Percentiles rank a stretch among this genome's conserved stretches.
phyloP scores from a whole-genome alignment of 2,329 filamentous ascomycete genomes.

The Graphiopsis chlorocephala region DNA sequence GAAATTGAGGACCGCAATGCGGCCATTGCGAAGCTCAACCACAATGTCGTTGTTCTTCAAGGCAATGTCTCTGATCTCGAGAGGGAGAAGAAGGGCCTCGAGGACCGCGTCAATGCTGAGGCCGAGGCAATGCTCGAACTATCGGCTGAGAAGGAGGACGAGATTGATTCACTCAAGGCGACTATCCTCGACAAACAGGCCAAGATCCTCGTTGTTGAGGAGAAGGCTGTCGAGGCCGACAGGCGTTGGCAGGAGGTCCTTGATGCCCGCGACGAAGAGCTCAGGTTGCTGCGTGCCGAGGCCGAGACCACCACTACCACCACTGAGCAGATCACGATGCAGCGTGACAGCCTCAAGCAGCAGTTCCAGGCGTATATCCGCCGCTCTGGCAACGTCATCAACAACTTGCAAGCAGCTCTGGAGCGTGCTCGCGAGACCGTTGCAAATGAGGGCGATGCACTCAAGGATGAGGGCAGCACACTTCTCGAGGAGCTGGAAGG shows the following conservation, averaged over 20 bases:
- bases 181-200: constrained; percentile 34
- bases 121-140: constrained; percentile 36
- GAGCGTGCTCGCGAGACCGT: constrained; percentile 24
- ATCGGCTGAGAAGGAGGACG: constrained; percentile 32
- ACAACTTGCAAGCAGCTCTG: constrained; percentile 32
- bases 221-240: constrained; percentile 38
- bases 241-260: constrained; percentile 41
- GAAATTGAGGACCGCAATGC: constrained; percentile 35
- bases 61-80: constrained; percentile 27
- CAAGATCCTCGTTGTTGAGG: constrained; percentile 33
- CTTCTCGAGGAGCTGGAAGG: constrained; percentile 27
- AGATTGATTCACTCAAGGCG: constrained; percentile 31
- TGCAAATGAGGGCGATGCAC: constrained; percentile 25
- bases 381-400: constrained; percentile 34
- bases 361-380: constrained; percentile 36
- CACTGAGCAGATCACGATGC: constrained; percentile 23
- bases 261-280: constrained; percentile 38
- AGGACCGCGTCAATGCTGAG: constrained; percentile 35
- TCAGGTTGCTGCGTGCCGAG: constrained; percentile 33
- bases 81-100: constrained; percentile 31
- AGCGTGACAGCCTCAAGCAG: constrained; percentile 28
- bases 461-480: constrained; percentile 18
- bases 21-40: constrained; percentile 33
- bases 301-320: constrained; percentile 24
- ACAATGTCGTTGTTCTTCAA: constrained; percentile 22